Percentiles rank a stretch among this genome's conserved stretches.
These are phyloP conservation scores for Candida maltosa DNA, from an alignment of 805 yeast species.

Conservation along the genomic window DNA sequence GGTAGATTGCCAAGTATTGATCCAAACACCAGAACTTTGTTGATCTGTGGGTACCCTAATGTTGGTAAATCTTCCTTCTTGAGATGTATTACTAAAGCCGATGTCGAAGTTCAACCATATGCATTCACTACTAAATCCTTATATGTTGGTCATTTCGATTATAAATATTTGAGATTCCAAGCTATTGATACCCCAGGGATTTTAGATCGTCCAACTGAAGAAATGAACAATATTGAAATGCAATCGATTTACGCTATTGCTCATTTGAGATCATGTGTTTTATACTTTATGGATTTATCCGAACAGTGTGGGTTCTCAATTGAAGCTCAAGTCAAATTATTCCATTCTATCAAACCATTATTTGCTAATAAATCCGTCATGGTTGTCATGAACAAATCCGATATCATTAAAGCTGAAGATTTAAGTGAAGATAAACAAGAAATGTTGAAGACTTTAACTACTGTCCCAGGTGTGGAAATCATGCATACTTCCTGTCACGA, in stretches of 20 bases:
- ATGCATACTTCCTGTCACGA: conserved; percentile 91
- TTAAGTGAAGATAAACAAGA: conserved; percentile 72
- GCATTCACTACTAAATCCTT: conserved; percentile 98
- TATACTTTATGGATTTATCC: conserved; percentile 96
- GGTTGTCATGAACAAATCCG: conserved; percentile 94
- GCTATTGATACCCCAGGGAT: conserved; percentile 99
- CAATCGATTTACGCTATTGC: conserved; percentile 98
- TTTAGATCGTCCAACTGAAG: conserved; percentile 97
- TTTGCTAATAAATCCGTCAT: conserved; percentile 95
- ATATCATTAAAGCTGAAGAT: conserved; percentile 83
- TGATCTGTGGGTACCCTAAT: conserved; percentile 98
- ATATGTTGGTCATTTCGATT: conserved; percentile 98
- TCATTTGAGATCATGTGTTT: conserved; percentile 91
- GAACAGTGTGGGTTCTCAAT: conserved; percentile 99
- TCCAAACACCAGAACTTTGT: conserved; percentile 95
- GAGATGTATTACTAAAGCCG: conserved; percentile 92
- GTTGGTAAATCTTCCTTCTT: conserved; percentile 98
- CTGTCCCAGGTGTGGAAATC: conserved; percentile 80
- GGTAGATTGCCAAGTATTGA: conserved; percentile 98
- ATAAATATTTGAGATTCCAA: conserved; percentile 95
- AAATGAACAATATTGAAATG: conserved; percentile 99
- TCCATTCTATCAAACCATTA: conserved; percentile 94
- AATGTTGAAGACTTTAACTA: conserved; percentile 60
- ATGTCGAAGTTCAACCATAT: conserved; percentile 98
- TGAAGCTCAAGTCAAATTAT: conserved; percentile 95